A percentile compares a stretch with the other conserved stretches of the same genome.
phyloP scores from a whole-genome alignment of 148 eudicot species.

The Cornus florida region DNA sequence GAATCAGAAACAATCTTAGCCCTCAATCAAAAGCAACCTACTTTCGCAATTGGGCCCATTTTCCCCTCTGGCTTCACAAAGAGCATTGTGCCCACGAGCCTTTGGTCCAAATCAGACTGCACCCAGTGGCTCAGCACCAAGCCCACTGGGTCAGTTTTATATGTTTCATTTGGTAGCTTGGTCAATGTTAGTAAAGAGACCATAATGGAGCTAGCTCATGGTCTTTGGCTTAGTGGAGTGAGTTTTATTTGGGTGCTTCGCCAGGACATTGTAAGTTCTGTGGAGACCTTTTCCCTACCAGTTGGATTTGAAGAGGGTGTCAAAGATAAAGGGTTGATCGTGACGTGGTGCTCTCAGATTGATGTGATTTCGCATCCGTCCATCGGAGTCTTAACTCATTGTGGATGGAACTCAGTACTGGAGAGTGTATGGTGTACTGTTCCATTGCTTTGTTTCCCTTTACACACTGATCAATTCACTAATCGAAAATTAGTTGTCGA shows the following conservation, averaged over 20 bases:
- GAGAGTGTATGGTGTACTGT: background rate
- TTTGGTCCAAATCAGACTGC: slow-evolving; percentile 1
- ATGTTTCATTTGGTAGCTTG: background rate
- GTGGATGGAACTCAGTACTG: background rate
- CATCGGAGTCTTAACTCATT: slow-evolving; percentile 1
- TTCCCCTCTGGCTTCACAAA: background rate
- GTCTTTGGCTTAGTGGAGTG: background rate
- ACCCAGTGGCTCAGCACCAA: background rate
- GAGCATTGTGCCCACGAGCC: background rate
- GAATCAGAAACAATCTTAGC: background rate
- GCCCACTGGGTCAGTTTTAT: background rate
- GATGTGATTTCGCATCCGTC: background rate
- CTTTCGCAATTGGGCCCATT: slow-evolving; percentile 25
- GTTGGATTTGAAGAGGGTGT: background rate
- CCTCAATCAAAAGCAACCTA: background rate
- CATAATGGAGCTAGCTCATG: background rate
- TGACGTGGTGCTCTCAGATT: slow-evolving; percentile 4
- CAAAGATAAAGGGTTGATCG: background rate
- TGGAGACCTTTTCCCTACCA: background rate
- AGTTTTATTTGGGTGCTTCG: slow-evolving; percentile 3
- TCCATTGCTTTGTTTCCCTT: background rate
- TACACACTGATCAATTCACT: background rate
- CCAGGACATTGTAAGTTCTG: background rate
- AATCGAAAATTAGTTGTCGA: background rate
- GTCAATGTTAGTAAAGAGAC: background rate